Evolutionary conservation across 2,329 filamentous ascomycete species (phyloP), one percentile per base, ranked within the genome.

Genomic region (Proliferodiscus dingleyae): DNA sequence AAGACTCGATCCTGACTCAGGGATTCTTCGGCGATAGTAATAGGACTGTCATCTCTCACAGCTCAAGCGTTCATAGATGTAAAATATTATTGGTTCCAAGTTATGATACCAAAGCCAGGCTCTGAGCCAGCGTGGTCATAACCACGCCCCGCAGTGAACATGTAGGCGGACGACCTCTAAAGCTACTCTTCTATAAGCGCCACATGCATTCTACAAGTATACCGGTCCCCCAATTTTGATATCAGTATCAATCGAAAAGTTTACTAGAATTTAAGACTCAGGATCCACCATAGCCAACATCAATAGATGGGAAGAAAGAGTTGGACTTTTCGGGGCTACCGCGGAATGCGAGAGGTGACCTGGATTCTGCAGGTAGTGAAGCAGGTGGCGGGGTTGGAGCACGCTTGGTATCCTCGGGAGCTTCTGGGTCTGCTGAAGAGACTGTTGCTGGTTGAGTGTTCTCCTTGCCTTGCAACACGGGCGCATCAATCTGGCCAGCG

Each of bases 291-390:
- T 48, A 47, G 19, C 51, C 49, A 37, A 61, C 54, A 49, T 58
- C 47, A 36, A 62, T 54, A 23, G 60, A 51, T 30, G 50, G 41
- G 3, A 47, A 37, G 34, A 60, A 54, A 24, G 50, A 28, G 42
- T 68, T 66, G 41, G 67, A 58, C 66, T 81, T 81, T 59, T 82
- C 80, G 19, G 79, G 78, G 57, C 78, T 82, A 53, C 75, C 75
- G 58, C 79, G 74, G 66, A 78, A 78, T 57, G 79, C 77, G 56
- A 83, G 63, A 11, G 60, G 57, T 34, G 60, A 56, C 34, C 34
- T 44, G 9, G 51, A 51, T 29, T 50, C 29, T 21, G 46, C 38
- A 23, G 33, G 49, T 10, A 28, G 41, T 32, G 47, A 21, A 28
- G 44, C 30, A 4, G 28, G 5, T 29, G 37, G 32, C 13, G 47